Evolutionary conservation across 2,329 filamentous ascomycete species (phyloP), one percentile per base, ranked within the genome.

Genomic region (Talaromyces funiculosus): DNA sequence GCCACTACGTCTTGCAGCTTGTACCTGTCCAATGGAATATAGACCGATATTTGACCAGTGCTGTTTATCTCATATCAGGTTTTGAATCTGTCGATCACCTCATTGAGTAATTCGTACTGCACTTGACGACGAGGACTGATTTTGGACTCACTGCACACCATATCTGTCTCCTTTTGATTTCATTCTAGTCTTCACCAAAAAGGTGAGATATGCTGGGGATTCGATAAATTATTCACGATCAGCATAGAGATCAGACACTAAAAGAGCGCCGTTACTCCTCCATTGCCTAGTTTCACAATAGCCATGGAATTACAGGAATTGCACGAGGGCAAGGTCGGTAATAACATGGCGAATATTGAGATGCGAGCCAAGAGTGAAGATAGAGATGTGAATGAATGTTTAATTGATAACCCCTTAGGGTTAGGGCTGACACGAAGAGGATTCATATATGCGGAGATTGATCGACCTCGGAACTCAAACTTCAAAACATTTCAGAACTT

Each of bases 1-100:
- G 69, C 68, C 0, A 74, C 62, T 58, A 73, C 72, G 33, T 74
- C 71, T 1, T 37, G 10, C 7, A n/a, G 12, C 35, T 37, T n/a
- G 16, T 14, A 37, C 35, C 35, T 37, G 7, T 7, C 35, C 35
- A 37, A 37, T 37, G 14, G 35, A n/a, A 37, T 37, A 37, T 37
- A 37, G 35, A n/a, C 35, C 35, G 35, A 37, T 4, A 37, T 37
- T 14, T 37, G 35, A 37, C 35, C 7, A 33, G 12, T 12, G 31
- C 8, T 33, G 12, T 12, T 33, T 33, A 12, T 37, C 12, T 14
- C n/a, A 37, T 16, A 37, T 37, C 16, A 37, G 1, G 16, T 37
- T 12, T 12, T 10, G 31, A 33, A n/a, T n/a, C n/a, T n/a, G n/a
- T n/a, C n/a, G n/a, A n/a, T n/a, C n/a, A n/a, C n/a, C n/a, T n/a